phyloP scores from a whole-genome alignment of 2,329 filamentous ascomycete species.

The Verticillium nubilum region DNA sequence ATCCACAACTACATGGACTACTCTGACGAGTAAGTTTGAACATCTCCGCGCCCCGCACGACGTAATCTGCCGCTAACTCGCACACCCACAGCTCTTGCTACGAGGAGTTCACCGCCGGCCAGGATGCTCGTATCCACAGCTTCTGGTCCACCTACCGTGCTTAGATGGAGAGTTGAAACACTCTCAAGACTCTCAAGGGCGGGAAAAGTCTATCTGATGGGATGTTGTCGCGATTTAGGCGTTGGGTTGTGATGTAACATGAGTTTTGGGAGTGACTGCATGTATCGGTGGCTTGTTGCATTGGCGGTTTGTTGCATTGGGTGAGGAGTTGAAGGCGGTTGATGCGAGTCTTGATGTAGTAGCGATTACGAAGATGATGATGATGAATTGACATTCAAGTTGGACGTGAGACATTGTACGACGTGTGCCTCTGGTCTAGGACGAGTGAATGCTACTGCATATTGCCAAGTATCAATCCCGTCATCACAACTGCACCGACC shows the following conservation, averaged over 20 bases:
- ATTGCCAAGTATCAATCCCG: no score
- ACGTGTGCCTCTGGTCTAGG: no score
- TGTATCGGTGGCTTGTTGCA: neutral
- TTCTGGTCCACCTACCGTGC: constrained; percentile 22
- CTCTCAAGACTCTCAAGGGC: neutral
- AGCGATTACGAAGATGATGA: neutral
- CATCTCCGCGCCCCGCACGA: constrained; percentile 13
- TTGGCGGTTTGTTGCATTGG: neutral
- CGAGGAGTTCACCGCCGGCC: constrained; percentile 36
- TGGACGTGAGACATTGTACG: no score
- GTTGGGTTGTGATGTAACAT: neutral
- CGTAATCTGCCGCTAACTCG: neutral
- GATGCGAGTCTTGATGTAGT: neutral
- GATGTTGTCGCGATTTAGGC: neutral
- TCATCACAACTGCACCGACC: no score
- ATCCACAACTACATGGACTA: constrained; percentile 36
- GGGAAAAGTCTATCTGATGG: neutral
- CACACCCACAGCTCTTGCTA: constrained; percentile 29
- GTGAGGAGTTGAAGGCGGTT: neutral
- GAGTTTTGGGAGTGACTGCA: neutral
- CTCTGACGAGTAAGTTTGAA: constrained; percentile 30
- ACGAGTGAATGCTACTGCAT: no score
- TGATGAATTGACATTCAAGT: neutral
- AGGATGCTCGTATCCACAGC: constrained; percentile 24
- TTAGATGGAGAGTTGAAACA: neutral